phyloP scores from a whole-genome alignment of 2,329 filamentous ascomycete genomes.

The Helminthosporium solani region DNA sequence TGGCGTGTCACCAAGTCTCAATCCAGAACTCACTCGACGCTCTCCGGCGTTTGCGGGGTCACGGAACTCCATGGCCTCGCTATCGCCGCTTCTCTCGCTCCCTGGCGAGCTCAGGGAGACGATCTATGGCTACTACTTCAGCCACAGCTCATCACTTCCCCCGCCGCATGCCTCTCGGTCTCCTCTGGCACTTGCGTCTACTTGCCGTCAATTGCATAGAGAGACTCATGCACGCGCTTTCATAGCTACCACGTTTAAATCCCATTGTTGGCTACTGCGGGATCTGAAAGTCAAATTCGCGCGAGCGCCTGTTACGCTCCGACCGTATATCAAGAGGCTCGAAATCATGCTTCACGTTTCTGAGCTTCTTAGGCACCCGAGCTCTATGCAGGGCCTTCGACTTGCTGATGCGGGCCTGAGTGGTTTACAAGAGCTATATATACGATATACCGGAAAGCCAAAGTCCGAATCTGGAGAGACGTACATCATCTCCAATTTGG shows the following conservation, averaged over 20 bases:
- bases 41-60: not conserved
- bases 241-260: slow-evolving; percentile 12
- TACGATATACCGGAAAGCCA: slow-evolving; percentile 9
- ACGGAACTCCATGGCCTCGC: not conserved
- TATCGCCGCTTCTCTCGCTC: slow-evolving; percentile 10
- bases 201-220: slow-evolving; percentile 18
- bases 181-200: slow-evolving; percentile 16
- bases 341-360: slow-evolving; percentile 9
- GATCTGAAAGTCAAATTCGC: slow-evolving; percentile 5
- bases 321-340: slow-evolving; percentile 12
- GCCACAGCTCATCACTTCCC: slow-evolving; percentile 5
- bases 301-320: not conserved
- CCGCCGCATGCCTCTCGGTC: slow-evolving; percentile 12
- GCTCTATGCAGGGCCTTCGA: slow-evolving; percentile 9
- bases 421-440: slow-evolving; percentile 17
- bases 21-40: not conserved
- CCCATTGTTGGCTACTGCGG: slow-evolving; percentile 1
- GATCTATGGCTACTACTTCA: slow-evolving; percentile 17
- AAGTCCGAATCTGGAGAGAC: slow-evolving; percentile 1
- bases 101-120: slow-evolving; percentile 21
- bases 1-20: slow-evolving; percentile 5
- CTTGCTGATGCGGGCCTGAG: slow-evolving; percentile 15
- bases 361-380: slow-evolving; percentile 2
- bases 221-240: slow-evolving; percentile 17
- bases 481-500: slow-evolving; percentile 9